Base-by-base conservation (phyloP, 306 rosid genomes). In the Arachis hypogaea region DNA sequence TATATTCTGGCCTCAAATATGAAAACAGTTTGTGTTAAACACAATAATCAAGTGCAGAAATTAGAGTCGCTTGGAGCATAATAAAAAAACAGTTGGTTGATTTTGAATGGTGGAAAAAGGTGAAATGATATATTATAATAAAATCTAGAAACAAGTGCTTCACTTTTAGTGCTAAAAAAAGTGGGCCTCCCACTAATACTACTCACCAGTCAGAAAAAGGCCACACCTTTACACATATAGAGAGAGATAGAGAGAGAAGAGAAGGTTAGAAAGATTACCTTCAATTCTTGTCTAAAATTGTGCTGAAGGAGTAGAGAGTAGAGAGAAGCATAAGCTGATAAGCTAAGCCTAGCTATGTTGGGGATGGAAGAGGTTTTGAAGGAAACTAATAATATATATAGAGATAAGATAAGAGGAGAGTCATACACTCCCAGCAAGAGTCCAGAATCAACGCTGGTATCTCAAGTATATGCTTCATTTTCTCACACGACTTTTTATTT, bases 131-230 rank as follows among this genome's bases (percentile, higher is more conserved):
- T 22, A 1, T 22, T 22, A 22, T 22, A 22, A 22, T 22, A 22
- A 22, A 22, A 22, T 22, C 28, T 22, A 22, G 28, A 22, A 28
- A 18, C 9, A 7, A 6, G 12, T 0, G 2, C 2, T 51, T 14
- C 38, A 2, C 40, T 40, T 47, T 58, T 14, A 59, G 69, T 46
- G 70, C 79, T 68, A 18, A 66, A 49, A 58, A 58, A 76, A 79
- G 84, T 62, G 71, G 87, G 80, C 77, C 77, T 76, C 67, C 74
- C 74, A 75, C 16, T 11, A 11, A 63, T 8, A 69, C 7, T 52
- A 46, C 36, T 9, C 44, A 63, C 56, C 11, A 69, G 38, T 12
- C 0, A 40, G 47, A 22, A 43, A 63, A 62, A 61, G n/a, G 28
- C 4, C 45, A 59, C 62, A 79, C 68, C 12, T 45, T 44, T n/a